Evolutionary conservation across 2,329 filamentous ascomycete genomes (phyloP), one percentile per base, ranked within the genome.

Genomic region (Paradendryphiella salina): DNA sequence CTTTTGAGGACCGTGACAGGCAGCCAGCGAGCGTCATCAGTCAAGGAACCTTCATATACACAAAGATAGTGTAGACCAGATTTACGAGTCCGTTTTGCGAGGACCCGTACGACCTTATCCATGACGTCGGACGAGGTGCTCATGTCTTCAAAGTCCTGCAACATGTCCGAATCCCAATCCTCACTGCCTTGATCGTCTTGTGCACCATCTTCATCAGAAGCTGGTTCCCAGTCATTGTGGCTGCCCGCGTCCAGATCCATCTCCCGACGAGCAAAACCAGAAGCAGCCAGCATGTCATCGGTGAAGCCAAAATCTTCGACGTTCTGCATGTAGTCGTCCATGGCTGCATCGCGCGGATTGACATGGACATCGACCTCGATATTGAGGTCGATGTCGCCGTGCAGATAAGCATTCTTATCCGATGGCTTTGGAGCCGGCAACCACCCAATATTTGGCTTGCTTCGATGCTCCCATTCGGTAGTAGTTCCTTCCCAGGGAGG

Each of bases 271-370:
- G 60, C 58, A 44, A 73, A 73, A 9, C 53, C 57, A 28, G 62
- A 60, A 1, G 60, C 49, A n/a, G 56, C 52, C 15, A 63, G 33
- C 36, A 65, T 47, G 18, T 69, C 67, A 11, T 70, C 66, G 14
- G 65, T 64, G 39, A 66, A 55, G 3, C 75, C 76, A 39, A 79
- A 77, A 1, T 77, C 77, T 14, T 73, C 73, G 63, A 89, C 78
- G 54, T 90, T 89, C 35, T 82, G 80, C 63, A 90, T 85, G 61
- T 91, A 91, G 63, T 92, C 88, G 1, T 82, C 81, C 60, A 85
- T 73, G 34, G 85, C 76, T 1, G 63, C 61, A 35, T 66, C 59
- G 9, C 51, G 59, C 18, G 61, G 53, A 32, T 67, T 56, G 1
- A 56, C 52, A 8, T 69, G 31, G 23, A 9, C 23, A 26, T 26